Conservation (phyloP, 1,284 basidiomycete genomes). For the Coniophora puteana region DNA sequence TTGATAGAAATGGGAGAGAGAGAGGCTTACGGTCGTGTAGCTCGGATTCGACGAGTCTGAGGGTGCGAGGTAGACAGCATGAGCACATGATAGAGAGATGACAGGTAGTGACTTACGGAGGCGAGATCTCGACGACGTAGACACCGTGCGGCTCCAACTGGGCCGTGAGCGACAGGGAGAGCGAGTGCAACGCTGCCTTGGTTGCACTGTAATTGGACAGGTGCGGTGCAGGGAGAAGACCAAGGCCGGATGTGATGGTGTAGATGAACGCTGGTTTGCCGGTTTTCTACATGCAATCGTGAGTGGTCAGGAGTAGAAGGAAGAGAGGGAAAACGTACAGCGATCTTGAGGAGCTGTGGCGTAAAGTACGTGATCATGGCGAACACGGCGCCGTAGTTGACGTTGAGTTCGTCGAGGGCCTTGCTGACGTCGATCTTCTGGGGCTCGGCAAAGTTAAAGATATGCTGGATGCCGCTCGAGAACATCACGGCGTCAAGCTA, state of each 20-base stretch:
- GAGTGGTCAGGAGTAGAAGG: conserved; percentile 1
- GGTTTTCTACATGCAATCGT: conserved; percentile 24
- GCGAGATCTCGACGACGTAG: conserved; percentile 55
- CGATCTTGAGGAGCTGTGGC: conserved; percentile 52
- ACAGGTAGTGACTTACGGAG: conserved; percentile 57
- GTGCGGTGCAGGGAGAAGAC: conserved; percentile 38
- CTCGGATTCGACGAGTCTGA: conserved; percentile 58
- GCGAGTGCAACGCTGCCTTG: conserved; percentile 58
- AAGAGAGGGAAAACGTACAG: conserved; percentile 34
- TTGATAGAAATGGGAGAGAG: not conserved
- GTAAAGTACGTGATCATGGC: conserved; percentile 45
- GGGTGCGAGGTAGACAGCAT: not conserved
- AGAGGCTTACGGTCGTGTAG: conserved; percentile 50
- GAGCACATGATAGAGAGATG: not conserved
- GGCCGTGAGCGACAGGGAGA: conserved; percentile 42
- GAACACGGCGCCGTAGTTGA: conserved; percentile 52
- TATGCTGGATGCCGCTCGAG: conserved; percentile 51
- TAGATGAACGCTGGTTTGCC: conserved; percentile 47
- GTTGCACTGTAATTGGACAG: conserved; percentile 53
- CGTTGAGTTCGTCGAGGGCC: conserved; percentile 38
- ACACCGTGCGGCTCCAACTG: conserved; percentile 49
- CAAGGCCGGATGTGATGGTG: conserved; percentile 52
- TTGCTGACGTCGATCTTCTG: conserved; percentile 36
- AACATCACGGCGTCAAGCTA: conserved; percentile 49
- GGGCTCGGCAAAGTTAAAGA: conserved; percentile 43